Evolutionary conservation across 1,284 basidiomycete species (phyloP).

Genomic region (Leccinum angustisporum): DNA sequence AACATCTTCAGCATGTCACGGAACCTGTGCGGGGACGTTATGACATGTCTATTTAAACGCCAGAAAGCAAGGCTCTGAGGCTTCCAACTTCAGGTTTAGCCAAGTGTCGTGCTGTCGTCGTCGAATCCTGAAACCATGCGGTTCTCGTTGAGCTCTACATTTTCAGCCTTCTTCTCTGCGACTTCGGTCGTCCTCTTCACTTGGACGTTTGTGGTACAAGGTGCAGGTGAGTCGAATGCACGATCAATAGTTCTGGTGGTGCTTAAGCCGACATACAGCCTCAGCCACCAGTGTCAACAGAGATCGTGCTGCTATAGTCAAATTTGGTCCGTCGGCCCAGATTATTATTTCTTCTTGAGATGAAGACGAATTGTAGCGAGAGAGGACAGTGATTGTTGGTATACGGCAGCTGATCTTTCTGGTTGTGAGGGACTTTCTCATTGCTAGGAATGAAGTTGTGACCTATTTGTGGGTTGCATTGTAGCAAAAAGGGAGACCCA

Average conservation of each 20-base stretch:
- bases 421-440: background rate
- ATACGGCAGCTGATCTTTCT: background rate
- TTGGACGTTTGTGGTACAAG: conserved; percentile 11
- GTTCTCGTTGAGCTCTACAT: background rate
- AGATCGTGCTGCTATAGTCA: background rate
- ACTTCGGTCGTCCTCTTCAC: background rate
- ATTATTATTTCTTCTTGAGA: background rate
- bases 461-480: background rate
- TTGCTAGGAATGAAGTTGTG: background rate
- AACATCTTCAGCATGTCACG: background rate
- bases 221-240: conserved; percentile 14
- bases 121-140: conserved; percentile 6
- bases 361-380: background rate
- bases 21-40: background rate
- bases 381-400: background rate
- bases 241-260: background rate
- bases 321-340: conserved; percentile 4
- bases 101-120: background rate
- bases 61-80: background rate
- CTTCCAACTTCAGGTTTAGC: background rate
- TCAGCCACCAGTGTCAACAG: conserved; percentile 9
- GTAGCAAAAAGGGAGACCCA: background rate
- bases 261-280: conserved; percentile 8
- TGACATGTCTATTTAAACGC: background rate
- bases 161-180: conserved; percentile 1